Evolutionary conservation across 2,329 filamentous ascomycete genomes (phyloP).

Genomic region (Fusarium sacchari): DNA sequence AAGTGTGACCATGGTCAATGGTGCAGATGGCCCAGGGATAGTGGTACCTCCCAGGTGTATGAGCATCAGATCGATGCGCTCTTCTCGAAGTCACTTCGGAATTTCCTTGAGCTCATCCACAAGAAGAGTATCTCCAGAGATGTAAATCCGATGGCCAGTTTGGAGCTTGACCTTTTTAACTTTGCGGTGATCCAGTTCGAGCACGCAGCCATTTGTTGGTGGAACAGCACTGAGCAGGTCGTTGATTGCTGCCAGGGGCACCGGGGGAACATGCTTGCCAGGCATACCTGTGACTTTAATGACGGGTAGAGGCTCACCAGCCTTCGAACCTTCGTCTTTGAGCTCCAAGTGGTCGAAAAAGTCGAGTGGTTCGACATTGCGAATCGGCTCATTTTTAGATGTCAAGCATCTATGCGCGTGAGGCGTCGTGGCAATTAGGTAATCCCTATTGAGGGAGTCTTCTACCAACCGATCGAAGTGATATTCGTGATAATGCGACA

Average conservation of each 20-base stretch:
- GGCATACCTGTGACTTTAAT: conserved; percentile 69
- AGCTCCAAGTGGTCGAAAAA: conserved; percentile 61
- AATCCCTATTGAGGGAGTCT: conserved; percentile 53
- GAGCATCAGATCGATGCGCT: conserved; percentile 72
- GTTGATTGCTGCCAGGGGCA: conserved; percentile 51
- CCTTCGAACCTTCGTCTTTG: background rate
- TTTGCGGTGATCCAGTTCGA: conserved; percentile 65
- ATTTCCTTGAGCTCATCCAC: conserved; percentile 67
- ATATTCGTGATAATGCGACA: conserved; percentile 72
- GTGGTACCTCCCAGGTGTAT: conserved; percentile 74
- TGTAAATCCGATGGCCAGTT: conserved; percentile 69
- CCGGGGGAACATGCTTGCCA: conserved; percentile 68
- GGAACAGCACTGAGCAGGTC: conserved; percentile 59
- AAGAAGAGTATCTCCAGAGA: conserved; percentile 72
- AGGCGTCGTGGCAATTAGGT: conserved; percentile 72
- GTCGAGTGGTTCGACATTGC: conserved; percentile 63
- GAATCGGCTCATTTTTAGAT: conserved; percentile 60
- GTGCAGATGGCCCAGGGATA: conserved; percentile 67
- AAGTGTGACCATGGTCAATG: conserved; percentile 75
- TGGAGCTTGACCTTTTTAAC: conserved; percentile 47
- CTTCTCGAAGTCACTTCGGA: conserved; percentile 61
- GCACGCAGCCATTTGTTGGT: conserved; percentile 73
- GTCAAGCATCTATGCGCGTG: conserved; percentile 67
- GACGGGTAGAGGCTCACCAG: conserved; percentile 48
- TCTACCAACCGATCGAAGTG: conserved; percentile 56